phyloP scores from a whole-genome alignment of 2,329 filamentous ascomycete species.

The Atkinsonella hypoxylon region DNA sequence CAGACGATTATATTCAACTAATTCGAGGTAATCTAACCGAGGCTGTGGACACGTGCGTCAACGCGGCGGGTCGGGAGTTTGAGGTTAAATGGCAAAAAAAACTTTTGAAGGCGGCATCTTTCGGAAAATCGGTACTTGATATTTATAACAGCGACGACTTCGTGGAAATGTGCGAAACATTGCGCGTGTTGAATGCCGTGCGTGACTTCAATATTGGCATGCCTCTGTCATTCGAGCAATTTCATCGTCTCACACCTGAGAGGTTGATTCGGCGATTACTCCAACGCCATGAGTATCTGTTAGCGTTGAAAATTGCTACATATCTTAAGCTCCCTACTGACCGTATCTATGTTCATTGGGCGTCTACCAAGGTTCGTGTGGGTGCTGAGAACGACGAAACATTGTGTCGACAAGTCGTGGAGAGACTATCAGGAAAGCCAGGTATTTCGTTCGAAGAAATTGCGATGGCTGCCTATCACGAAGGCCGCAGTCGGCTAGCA shows the following conservation, averaged over 20 bases:
- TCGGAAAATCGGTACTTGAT: conserved; percentile 93
- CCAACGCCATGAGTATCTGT: conserved; percentile 79
- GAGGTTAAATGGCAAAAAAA: conserved; percentile 88
- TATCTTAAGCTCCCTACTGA: conserved; percentile 80
- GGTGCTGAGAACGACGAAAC: conserved; percentile 79
- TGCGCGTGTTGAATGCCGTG: conserved; percentile 85
- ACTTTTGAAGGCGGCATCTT: conserved; percentile 89
- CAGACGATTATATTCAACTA: conserved; percentile 93
- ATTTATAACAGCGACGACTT: conserved; percentile 98
- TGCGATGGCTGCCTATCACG: conserved; percentile 83
- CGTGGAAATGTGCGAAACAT: conserved; percentile 91
- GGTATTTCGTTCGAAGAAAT: conserved; percentile 96
- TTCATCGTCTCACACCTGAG: conserved; percentile 79
- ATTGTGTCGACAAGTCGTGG: conserved; percentile 76
- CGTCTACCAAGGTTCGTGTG: conserved; percentile 79
- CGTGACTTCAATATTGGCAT: conserved; percentile 86
- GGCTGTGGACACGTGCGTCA: conserved; percentile 87
- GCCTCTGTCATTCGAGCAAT: conserved; percentile 87
- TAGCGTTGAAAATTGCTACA: conserved; percentile 78
- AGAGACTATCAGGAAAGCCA: conserved; percentile 73
- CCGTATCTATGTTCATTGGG: conserved; percentile 93
- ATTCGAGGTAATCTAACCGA: conserved; percentile 81
- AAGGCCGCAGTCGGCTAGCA: conserved; percentile 78
- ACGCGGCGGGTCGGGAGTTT: conserved; percentile 86
- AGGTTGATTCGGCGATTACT: conserved; percentile 76